Evolutionary conservation across 768 basidiomycete genomes (phyloP).

Genomic region (Multifurca ochricompacta): DNA sequence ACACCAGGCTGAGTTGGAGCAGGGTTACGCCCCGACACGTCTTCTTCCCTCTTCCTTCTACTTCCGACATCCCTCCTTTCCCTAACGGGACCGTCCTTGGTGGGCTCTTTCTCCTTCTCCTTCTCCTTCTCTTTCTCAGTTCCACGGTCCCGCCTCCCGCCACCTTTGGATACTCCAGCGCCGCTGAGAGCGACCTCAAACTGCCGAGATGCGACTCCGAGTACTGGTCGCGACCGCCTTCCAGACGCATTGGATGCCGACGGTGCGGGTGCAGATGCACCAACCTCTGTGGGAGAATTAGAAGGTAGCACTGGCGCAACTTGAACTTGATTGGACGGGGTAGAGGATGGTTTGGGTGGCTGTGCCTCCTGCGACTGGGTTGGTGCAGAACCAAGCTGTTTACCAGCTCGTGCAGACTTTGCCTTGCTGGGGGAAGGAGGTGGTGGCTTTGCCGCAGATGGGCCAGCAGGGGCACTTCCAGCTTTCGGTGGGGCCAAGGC

Average conservation of each 20-base stretch:
- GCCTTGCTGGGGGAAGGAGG: slow-evolving; percentile 3
- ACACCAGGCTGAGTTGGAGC: slow-evolving; percentile 1
- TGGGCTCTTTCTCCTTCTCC: slow-evolving; percentile 24
- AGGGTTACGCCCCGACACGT: neutral
- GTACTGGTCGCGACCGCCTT: slow-evolving; percentile 38
- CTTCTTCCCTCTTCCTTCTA: slow-evolving; percentile 7
- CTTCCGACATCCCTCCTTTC: slow-evolving; percentile 16
- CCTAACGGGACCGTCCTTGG: slow-evolving; percentile 16
- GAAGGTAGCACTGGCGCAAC: neutral
- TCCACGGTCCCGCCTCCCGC: slow-evolving; percentile 18
- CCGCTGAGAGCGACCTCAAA: slow-evolving; percentile 68
- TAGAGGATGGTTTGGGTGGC: neutral
- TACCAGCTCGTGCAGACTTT: slow-evolving; percentile 11
- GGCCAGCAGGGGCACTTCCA: neutral
- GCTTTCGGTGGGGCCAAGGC: slow-evolving; percentile 1
- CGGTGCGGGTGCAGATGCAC: slow-evolving; percentile 1
- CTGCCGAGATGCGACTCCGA: slow-evolving; percentile 58
- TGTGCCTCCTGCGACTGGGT: slow-evolving; percentile 5
- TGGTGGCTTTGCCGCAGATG: neutral
- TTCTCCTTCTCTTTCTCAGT: slow-evolving; percentile 30
- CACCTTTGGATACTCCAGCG: slow-evolving; percentile 43
- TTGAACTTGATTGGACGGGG: neutral
- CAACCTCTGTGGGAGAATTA: slow-evolving; percentile 5
- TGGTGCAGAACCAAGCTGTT: slow-evolving; percentile 1
- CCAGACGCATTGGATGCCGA: slow-evolving; percentile 32